Percentiles rank a stretch among this genome's conserved stretches.
Evolutionary conservation across 2,329 filamentous ascomycete species (phyloP).

Genomic region (Verticillium tricorpus): DNA sequence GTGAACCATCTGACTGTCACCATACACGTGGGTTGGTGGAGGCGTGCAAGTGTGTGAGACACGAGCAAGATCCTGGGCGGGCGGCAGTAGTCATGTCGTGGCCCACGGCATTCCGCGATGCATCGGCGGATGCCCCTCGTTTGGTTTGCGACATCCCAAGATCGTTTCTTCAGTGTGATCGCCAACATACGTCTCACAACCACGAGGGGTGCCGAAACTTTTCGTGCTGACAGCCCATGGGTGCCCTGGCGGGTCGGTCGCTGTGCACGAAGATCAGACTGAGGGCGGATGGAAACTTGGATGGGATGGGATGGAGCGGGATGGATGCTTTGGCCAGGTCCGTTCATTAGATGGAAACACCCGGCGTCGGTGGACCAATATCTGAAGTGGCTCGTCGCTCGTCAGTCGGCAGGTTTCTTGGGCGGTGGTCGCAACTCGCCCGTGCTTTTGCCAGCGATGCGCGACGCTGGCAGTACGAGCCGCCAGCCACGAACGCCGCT

Average conservation of each 20-base stretch:
- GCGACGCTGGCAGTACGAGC: not conserved
- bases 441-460: not conserved
- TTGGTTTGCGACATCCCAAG: not conserved
- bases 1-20: not conserved
- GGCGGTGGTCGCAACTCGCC: not conserved
- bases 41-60: not conserved
- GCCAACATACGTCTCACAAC: not conserved
- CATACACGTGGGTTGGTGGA: not conserved
- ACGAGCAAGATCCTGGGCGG: not conserved
- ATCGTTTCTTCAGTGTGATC: not conserved
- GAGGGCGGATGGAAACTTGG: not conserved
- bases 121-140: not conserved
- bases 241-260: not conserved
- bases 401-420: not conserved
- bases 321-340: not conserved
- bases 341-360: not conserved
- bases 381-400: not conserved
- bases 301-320: not conserved
- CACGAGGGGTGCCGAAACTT: not conserved
- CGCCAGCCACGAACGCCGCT: not conserved
- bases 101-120: not conserved
- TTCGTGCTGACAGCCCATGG: not conserved
- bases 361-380: not conserved
- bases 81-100: not conserved
- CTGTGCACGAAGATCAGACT: not conserved